Evolutionary conservation across 1,139 yeast species (phyloP).

Genomic region (Hyphopichia pseudoburtonii): DNA sequence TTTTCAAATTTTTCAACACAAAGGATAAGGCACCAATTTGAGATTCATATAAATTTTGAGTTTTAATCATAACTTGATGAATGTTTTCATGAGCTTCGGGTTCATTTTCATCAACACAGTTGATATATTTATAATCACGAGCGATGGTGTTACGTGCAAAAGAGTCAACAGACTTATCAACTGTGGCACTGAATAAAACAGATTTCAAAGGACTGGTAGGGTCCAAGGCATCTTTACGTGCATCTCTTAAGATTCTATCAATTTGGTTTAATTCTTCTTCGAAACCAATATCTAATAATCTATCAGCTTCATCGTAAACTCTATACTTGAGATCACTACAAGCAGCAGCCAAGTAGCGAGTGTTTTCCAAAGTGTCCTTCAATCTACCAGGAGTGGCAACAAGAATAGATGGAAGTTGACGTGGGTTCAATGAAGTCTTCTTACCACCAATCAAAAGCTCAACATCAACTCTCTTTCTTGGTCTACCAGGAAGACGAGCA

Average conservation of each 20-base stretch:
- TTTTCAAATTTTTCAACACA: slow-evolving; percentile 30
- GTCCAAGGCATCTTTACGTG: slow-evolving; percentile 30
- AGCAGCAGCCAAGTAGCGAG: slow-evolving; percentile 38
- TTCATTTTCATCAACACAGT: slow-evolving; percentile 73
- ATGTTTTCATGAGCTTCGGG: slow-evolving; percentile 82
- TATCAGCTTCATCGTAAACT: slow-evolving; percentile 88
- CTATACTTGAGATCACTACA: slow-evolving; percentile 60
- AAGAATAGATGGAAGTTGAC: slow-evolving; percentile 47
- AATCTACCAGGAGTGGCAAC: slow-evolving; percentile 94
- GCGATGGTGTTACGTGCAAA: slow-evolving; percentile 71
- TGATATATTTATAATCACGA: slow-evolving; percentile 61
- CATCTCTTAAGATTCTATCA: slow-evolving; percentile 43
- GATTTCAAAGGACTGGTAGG: slow-evolving; percentile 49
- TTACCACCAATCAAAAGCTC: slow-evolving; percentile 43
- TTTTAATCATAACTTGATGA: slow-evolving; percentile 59
- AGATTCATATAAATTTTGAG: slow-evolving; percentile 49
- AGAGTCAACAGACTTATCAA: slow-evolving; percentile 62
- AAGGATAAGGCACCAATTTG: slow-evolving; percentile 55
- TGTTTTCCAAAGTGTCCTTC: slow-evolving; percentile 54
- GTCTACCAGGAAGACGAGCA: slow-evolving; percentile 14
- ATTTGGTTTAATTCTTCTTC: slow-evolving; percentile 61
- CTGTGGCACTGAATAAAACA: slow-evolving; percentile 84
- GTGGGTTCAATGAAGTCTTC: slow-evolving; percentile 18
- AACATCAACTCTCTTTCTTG: slow-evolving; percentile 16
- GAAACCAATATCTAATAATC: slow-evolving; percentile 76